Evolutionary conservation across 1,284 basidiomycete species (phyloP), one percentile per base, ranked within the genome.

Genomic region (Leccinum solheimii): DNA sequence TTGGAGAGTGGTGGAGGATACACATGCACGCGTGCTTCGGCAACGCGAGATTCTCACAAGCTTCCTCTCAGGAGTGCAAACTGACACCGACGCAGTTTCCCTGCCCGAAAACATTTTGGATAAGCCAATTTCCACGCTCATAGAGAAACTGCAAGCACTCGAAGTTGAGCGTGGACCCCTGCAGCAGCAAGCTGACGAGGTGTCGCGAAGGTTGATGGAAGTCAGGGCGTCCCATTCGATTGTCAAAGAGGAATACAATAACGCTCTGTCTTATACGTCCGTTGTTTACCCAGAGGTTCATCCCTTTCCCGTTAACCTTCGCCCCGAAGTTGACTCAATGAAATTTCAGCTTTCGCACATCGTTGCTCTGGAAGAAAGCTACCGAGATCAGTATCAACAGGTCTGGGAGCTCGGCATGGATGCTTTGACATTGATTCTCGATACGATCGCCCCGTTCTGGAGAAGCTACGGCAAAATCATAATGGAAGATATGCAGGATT

Each of bases 381-480:
- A 90, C 72, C 83, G 82, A 65, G 87, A 90, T 66, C 85, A 86
- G 61, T 91, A 89, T 64, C 87, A 90, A 66, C 86, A 89, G 64
- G 74, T 91, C 55, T 90, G 87, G 87, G 89, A 90, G 63, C 77
- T 91, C 57, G 89, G 84, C 11, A 84, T 91, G 80, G 86, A 90
- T 62, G 85, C 84, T 1, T 76, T 90, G 56, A 91, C 90, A 0
- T 81, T 91, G 62, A 73, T 91, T 55, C 78, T 91, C 51, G 89
- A 91, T 68, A 86, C 83, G 6, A 84, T 90, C 13, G 84, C 89
- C 0, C 89, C 89, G 0, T 84, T 91, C 69, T 91, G 90, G 89
- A 79, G 90, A 62, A 88, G 81, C 43, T 90, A 91, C 62, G 89
- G 89, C 54, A 90, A 88, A 66, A 82, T 84, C 13, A 90, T 92